Percentiles rank a stretch among this genome's conserved stretches.
Conservation (phyloP, 371 early-diverging fungal genomes). For the Apophysomyces ossiformis region DNA sequence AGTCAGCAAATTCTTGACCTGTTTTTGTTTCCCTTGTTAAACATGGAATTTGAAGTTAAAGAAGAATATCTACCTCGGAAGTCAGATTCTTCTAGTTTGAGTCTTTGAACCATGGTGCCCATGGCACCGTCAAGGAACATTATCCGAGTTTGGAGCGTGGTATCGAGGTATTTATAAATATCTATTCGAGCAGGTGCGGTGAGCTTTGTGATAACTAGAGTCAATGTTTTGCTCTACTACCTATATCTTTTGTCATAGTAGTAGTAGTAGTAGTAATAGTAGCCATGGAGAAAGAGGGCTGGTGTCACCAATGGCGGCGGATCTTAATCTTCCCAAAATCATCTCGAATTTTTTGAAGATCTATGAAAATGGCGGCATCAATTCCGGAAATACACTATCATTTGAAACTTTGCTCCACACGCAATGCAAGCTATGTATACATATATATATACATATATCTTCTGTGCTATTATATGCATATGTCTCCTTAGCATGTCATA, state of each 20-base stretch:
- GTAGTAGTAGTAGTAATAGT: no score
- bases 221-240: background rate
- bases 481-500: no score
- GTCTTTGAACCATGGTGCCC: constrained; percentile 93
- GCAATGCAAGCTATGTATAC: no score
- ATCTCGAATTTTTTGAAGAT: no score
- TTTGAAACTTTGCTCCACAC: no score
- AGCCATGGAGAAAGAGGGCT: constrained; percentile 2
- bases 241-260: background rate
- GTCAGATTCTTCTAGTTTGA: constrained; percentile 80
- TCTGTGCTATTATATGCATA: no score
- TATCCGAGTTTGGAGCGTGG: constrained; percentile 79
- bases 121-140: constrained; percentile 95
- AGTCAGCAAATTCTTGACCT: constrained; percentile 81
- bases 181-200: constrained; percentile 24
- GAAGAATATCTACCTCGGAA: constrained; percentile 65
- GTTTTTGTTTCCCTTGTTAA: no score
- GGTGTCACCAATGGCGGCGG: background rate
- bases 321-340: background rate
- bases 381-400: no score
- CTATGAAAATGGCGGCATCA: no score
- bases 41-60: background rate
- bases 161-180: constrained; percentile 70
- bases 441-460: no score
- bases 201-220: background rate